Conservation (phyloP, 1,284 basidiomycete species). For the Melanopsichium pennsylvanicum region DNA sequence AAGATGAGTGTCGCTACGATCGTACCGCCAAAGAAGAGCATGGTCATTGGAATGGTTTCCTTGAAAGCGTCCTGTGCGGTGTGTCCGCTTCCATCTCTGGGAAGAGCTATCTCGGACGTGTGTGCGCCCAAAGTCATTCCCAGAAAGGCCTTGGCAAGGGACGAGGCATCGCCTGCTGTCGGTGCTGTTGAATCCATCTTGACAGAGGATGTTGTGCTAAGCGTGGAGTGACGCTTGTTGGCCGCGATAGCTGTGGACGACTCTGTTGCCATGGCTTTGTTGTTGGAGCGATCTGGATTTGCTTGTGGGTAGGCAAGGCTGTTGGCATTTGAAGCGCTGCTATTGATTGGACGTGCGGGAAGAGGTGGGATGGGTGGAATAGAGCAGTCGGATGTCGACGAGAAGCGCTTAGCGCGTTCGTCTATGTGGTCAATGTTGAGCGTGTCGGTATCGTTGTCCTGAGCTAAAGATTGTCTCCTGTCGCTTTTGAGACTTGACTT, state of each 20-base stretch:
- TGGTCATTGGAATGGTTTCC: conserved; percentile 42
- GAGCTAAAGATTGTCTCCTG: background rate
- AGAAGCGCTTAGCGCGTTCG: conserved; percentile 28
- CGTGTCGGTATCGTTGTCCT: conserved; percentile 5
- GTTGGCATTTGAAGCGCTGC: background rate
- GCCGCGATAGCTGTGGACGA: background rate
- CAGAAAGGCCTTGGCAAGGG: conserved; percentile 10
- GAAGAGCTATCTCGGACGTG: conserved; percentile 1
- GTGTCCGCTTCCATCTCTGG: background rate
- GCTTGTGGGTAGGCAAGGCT: conserved; percentile 9
- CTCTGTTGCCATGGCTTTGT: background rate
- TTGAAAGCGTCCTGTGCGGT: conserved; percentile 26
- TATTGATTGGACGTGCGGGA: conserved; percentile 5
- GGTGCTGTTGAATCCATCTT: conserved; percentile 3
- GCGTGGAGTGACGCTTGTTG: conserved; percentile 3
- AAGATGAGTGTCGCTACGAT: conserved; percentile 32
- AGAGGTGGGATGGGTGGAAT: conserved; percentile 38
- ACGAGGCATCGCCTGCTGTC: conserved; percentile 11
- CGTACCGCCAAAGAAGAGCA: conserved; percentile 48
- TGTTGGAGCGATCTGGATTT: background rate
- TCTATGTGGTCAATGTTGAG: conserved; percentile 3
- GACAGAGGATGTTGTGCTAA: conserved; percentile 11
- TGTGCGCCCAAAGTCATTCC: conserved; percentile 25
- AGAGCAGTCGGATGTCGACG: conserved; percentile 17
- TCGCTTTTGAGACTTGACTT: conserved; percentile 15